Evolutionary conservation across 129 eudicot genomes (phyloP), one percentile per base, ranked within the genome.

Genomic region (Saposhnikovia divaricata): DNA sequence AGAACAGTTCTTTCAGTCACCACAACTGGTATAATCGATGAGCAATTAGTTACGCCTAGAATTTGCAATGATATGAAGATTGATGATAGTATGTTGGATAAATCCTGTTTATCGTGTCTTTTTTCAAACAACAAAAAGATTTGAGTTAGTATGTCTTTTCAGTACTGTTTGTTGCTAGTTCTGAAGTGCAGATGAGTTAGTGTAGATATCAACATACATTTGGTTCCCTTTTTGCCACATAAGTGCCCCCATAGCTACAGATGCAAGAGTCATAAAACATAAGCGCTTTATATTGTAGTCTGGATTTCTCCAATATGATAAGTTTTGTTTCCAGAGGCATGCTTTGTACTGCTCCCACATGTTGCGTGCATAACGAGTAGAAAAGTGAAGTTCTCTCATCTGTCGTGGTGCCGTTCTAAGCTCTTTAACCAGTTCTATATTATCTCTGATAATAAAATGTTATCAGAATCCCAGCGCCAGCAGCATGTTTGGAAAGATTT

Each of bases 51-150:
- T 12, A 72, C 75, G 21, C 84, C 46, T 44, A 44, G 82, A 0
- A 85, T 80, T 40, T 86, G 91, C 86, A 91, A 84, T 39, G 87
- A 82, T 13, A 79, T 91, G 93, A 85, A 89, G 75, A 80, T 91
- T 42, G 96, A 91, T 3, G 91, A 87, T 38, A 92, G 89, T 19
- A 88, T 44, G 82, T 79, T 79, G 77, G 46, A 69, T 44, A 79
- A 46, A n/a, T 79, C 77, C 65, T 79, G 82, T 28, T 79, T 38
- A 37, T 70, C 23, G 25, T 38, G 25, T 79, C 82, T 79, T n/a
- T 59, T 59, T 45, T 38, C 34, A 23, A 31, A 47, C 28, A 70
- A 63, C 19, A 42, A 15, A 25, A 9, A 75, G 25, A 75, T 11
- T 13, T 10, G 74, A 72, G 53, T 40, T 23, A 40, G 50, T 43